phyloP scores from a whole-genome alignment of 441 rosid genomes.

The Gossypium gossypioides region DNA sequence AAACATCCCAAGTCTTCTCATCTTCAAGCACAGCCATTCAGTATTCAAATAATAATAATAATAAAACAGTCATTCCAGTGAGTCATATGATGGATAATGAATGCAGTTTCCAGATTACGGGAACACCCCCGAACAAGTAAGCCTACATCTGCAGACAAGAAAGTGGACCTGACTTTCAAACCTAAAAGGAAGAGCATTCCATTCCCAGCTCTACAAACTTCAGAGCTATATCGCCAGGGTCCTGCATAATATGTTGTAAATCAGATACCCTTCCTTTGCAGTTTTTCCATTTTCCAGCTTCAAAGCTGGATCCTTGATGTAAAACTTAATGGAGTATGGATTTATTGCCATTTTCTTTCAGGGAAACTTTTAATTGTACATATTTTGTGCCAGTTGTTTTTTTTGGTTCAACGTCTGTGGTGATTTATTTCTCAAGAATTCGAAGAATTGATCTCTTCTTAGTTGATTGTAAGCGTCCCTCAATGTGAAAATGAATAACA shows the following conservation, averaged over 20 bases:
- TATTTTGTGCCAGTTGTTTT: background rate
- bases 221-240: slow-evolving; percentile 28
- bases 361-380: background rate
- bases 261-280: slow-evolving; percentile 15
- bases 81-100: slow-evolving; percentile 60
- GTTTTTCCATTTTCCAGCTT: too few species aligned
- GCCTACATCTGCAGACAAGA: slow-evolving; percentile 25
- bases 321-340: background rate
- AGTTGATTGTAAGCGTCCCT: background rate
- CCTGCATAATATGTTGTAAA: slow-evolving; percentile 17
- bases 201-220: slow-evolving; percentile 39
- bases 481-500: background rate
- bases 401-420: too few species aligned
- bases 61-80: slow-evolving; percentile 24
- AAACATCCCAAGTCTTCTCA: slow-evolving; percentile 47
- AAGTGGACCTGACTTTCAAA: slow-evolving; percentile 52
- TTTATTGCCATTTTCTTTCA: background rate
- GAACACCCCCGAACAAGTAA: slow-evolving; percentile 30
- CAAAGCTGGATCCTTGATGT: background rate
- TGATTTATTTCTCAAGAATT: background rate
- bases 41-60: too few species aligned
- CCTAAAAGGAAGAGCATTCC: slow-evolving; percentile 79
- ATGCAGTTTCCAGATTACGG: slow-evolving; percentile 70
- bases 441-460: background rate
- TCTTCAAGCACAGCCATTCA: slow-evolving; percentile 60